Evolutionary conservation across 2,329 filamentous ascomycete species (phyloP).

Genomic region (Alternaria sp.): DNA sequence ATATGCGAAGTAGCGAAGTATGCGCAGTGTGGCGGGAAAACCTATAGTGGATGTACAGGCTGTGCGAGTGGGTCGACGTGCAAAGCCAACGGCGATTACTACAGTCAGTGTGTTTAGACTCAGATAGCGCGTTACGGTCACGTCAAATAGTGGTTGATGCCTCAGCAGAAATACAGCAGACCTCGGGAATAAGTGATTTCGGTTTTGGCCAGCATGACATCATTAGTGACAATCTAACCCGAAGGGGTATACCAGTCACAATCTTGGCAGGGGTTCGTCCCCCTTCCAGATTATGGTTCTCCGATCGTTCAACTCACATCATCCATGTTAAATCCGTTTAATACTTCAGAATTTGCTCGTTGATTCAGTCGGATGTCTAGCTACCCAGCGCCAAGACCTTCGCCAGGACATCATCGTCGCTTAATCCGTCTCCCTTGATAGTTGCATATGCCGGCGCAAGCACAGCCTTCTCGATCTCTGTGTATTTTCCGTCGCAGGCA

Average conservation of each 20-base stretch:
- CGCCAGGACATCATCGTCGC: slow-evolving; percentile 29
- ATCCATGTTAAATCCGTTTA: neutral
- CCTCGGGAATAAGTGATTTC: neutral
- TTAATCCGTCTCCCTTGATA: slow-evolving; percentile 24
- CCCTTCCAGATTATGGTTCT: neutral
- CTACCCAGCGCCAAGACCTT: slow-evolving; percentile 19
- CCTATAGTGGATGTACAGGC: slow-evolving; percentile 17
- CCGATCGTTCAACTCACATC: neutral
- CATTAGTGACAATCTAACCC: neutral
- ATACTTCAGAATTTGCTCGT: neutral
- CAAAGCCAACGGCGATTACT: slow-evolving; percentile 30
- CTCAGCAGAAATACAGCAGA: neutral
- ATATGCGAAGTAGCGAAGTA: slow-evolving; percentile 23
- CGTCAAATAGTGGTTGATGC: neutral
- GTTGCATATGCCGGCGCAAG: slow-evolving; percentile 25
- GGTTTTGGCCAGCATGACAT: neutral
- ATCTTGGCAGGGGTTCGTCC: neutral
- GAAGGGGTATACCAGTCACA: neutral
- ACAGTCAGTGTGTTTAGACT: slow-evolving; percentile 28
- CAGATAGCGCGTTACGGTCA: neutral
- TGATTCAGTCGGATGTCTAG: neutral
- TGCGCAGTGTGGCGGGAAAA: neutral
- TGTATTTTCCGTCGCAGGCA: slow-evolving; percentile 55
- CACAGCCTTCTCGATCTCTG: slow-evolving; percentile 60
- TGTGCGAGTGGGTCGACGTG: slow-evolving; percentile 33